Conservation (phyloP, 192 early-diverging fungal species). For the Geosiphon pyriformis region DNA sequence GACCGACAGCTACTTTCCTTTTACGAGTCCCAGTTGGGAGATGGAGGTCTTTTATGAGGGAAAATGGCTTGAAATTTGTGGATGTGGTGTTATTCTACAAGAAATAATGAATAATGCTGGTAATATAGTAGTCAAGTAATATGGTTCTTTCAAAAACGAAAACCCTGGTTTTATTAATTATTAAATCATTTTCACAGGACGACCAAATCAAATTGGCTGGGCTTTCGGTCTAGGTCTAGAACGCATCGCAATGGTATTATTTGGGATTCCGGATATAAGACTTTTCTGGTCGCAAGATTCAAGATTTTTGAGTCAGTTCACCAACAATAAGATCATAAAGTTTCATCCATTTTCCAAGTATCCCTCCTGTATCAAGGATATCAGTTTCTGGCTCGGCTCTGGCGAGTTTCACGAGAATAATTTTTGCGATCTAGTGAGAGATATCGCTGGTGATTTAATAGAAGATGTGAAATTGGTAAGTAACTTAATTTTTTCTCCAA, state of each 20-base stretch:
- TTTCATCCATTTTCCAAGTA: slow-evolving; percentile 88
- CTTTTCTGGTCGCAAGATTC: slow-evolving; percentile 91
- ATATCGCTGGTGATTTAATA: slow-evolving; percentile 86
- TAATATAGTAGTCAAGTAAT: slow-evolving; percentile 23
- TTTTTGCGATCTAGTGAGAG: slow-evolving; percentile 86
- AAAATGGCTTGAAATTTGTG: slow-evolving; percentile 91
- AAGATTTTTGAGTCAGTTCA: slow-evolving; percentile 84
- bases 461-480: slow-evolving; percentile 80
- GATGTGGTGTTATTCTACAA: slow-evolving; percentile 91
- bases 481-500: background rate
- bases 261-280: slow-evolving; percentile 92
- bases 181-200: slow-evolving; percentile 35
- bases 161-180: background rate
- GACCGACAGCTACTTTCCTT: slow-evolving; percentile 93
- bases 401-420: slow-evolving; percentile 85
- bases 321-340: slow-evolving; percentile 55
- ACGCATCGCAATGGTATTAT: slow-evolving; percentile 92
- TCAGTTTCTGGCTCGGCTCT: slow-evolving; percentile 81
- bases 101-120: slow-evolving; percentile 66
- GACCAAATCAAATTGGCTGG: slow-evolving; percentile 83
- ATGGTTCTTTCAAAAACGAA: background rate
- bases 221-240: slow-evolving; percentile 98
- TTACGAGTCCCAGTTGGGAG: slow-evolving; percentile 95
- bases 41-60: slow-evolving; percentile 92
- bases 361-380: slow-evolving; percentile 89